Evolutionary conservation across 768 basidiomycete species (phyloP).

Genomic region (Tephrocybe sp.): DNA sequence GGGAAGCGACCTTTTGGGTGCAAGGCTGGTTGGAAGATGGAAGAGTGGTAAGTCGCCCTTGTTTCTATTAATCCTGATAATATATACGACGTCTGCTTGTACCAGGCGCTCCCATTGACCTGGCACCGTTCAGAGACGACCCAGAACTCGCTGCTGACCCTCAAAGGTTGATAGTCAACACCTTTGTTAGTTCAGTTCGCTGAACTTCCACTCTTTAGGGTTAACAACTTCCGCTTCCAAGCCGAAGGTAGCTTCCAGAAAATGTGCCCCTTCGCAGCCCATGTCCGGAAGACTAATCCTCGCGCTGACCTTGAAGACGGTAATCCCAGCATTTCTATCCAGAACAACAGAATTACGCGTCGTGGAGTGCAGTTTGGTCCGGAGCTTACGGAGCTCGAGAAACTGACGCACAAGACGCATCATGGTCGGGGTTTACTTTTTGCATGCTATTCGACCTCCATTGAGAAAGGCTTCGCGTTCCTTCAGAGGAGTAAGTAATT

Average conservation of each 20-base stretch:
- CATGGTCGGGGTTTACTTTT: conserved; percentile 49
- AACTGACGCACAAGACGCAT: conserved; percentile 31
- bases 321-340: conserved; percentile 17
- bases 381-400: conserved; percentile 41
- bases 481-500: conserved; percentile 33
- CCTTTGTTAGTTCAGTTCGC: conserved; percentile 1
- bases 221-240: conserved; percentile 41
- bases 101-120: conserved; percentile 43
- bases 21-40: conserved; percentile 53
- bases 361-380: conserved; percentile 52
- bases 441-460: conserved; percentile 39
- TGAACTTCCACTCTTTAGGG: conserved; percentile 22
- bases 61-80: too few species aligned
- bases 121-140: conserved; percentile 42
- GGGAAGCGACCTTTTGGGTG: conserved; percentile 49
- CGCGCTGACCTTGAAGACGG: conserved; percentile 38
- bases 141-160: conserved; percentile 31
- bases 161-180: conserved; percentile 23
- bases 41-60: conserved; percentile 40
- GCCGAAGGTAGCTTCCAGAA: conserved; percentile 31
- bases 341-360: conserved; percentile 39
- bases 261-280: conserved; percentile 46
- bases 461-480: conserved; percentile 39
- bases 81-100: background rate
- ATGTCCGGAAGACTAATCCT: conserved; percentile 45